phyloP scores from a whole-genome alignment of 148 eudicot genomes.

The Cornus kousa region DNA sequence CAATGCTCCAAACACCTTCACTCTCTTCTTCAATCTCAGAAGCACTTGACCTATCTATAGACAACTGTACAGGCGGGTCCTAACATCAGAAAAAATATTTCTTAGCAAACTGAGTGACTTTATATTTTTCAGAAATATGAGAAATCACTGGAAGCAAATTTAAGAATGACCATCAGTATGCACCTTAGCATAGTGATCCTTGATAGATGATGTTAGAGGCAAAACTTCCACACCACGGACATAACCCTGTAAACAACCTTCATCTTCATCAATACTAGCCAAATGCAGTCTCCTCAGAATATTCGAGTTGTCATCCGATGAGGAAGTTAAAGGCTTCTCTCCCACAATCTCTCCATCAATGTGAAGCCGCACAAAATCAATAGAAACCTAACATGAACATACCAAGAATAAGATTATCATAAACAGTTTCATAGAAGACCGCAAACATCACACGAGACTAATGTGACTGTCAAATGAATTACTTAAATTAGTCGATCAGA shows the following conservation, averaged over 20 bases:
- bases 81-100: slow-evolving; percentile 26
- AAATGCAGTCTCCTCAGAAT: slow-evolving; percentile 31
- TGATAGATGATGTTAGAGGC: slow-evolving; percentile 30
- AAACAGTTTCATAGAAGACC: not conserved
- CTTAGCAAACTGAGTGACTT: not conserved
- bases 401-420: slow-evolving; percentile 2
- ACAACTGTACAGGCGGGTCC: slow-evolving; percentile 67
- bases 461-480: not conserved
- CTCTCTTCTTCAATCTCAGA: slow-evolving; percentile 61
- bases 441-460: not conserved
- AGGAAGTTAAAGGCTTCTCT: slow-evolving; percentile 42
- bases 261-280: slow-evolving; percentile 36
- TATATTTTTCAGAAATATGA: not conserved
- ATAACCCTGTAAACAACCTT: slow-evolving; percentile 44
- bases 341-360: slow-evolving; percentile 62
- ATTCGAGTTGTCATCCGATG: slow-evolving; percentile 18
- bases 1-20: slow-evolving; percentile 80
- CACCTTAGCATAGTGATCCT: slow-evolving; percentile 58
- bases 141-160: slow-evolving; percentile 8
- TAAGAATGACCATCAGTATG: slow-evolving; percentile 11
- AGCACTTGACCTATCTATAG: slow-evolving; percentile 57
- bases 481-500: slow-evolving; percentile 5
- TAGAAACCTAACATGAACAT: slow-evolving; percentile 44
- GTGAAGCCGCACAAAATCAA: slow-evolving; percentile 49
- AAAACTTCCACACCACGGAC: slow-evolving; percentile 48